Evolutionary conservation across 768 basidiomycete species (phyloP).

Genomic region (Russula abietina): DNA sequence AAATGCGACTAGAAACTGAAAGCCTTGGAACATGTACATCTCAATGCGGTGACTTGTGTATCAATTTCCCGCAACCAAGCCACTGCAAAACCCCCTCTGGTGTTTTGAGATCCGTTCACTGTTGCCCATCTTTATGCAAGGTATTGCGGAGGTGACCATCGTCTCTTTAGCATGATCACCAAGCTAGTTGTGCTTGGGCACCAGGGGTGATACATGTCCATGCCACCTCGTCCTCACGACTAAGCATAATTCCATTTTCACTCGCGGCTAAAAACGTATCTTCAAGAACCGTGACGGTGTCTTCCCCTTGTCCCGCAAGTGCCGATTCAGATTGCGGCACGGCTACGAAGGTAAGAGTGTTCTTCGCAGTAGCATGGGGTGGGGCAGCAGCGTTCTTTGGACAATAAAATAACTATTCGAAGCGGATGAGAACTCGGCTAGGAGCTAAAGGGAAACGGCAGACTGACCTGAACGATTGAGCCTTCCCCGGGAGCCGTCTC

Average conservation of each 20-base stretch:
- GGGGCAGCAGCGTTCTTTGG: not conserved
- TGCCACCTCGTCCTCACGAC: constrained; percentile 30
- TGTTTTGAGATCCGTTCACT: not conserved
- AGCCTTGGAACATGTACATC: too few species aligned
- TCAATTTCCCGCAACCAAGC: not conserved
- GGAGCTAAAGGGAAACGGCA: too few species aligned
- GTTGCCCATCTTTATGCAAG: not conserved
- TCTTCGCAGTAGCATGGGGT: not conserved
- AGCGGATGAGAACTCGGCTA: not conserved
- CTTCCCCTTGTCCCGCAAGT: not conserved
- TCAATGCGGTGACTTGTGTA: too few species aligned
- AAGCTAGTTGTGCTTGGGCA: constrained; percentile 28
- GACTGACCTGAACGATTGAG: constrained; percentile 41
- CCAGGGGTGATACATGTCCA: constrained; percentile 44
- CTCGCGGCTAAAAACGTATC: constrained; percentile 44
- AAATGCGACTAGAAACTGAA: too few species aligned
- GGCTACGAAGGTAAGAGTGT: constrained; percentile 5
- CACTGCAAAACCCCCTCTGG: not conserved
- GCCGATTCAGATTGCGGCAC: not conserved
- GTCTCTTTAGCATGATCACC: constrained; percentile 9
- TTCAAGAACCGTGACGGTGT: constrained; percentile 24
- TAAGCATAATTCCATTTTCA: constrained; percentile 47
- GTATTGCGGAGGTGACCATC: not conserved
- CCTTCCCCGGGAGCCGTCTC: not conserved
- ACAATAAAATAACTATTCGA: constrained; percentile 12